Evolutionary conservation across 2,329 filamentous ascomycete species (phyloP), one percentile per base, ranked within the genome.

Genomic region (Ascochyta fabae): DNA sequence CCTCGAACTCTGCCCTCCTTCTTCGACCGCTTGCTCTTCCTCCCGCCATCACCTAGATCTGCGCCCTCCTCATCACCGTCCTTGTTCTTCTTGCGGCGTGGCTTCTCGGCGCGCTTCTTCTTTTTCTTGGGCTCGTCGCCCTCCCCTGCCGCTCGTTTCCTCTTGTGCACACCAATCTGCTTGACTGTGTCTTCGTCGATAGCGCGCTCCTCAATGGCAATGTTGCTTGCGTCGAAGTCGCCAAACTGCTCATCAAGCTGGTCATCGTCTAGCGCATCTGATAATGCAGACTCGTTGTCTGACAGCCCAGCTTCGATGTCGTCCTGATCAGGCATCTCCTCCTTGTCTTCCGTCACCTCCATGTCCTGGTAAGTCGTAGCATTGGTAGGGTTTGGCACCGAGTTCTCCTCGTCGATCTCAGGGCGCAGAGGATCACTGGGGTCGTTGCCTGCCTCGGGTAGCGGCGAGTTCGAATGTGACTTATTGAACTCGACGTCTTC

Each of bases 61-160:
- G 79, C 84, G 52, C 77, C 81, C 38, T 69, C 76, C 35, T 79
- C 75, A 19, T 77, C 77, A 8, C 62, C 76, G 61, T 78, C 78
- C 52, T 81, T 79, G 60, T 79, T 79, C 61, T 81, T 78, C 69
- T 84, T 83, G 45, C 72, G 67, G 63, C 80, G 80, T 19, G 78
- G 79, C 75, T 82, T 84, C 66, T 85, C 83, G 26, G 83, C 75
- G 54, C 80, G 77, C 73, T 84, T 86, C 48, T 90, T 89, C 78
- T 92, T 95, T 76, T 89, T 91, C 44, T 83, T 82, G 27, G 84
- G 85, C 47, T 87, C 80, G 29, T 82, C 81, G 48, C 80, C 80
- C 59, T 83, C 84, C 46, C 83, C 84, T 34, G 82, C 88, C 8
- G 81, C 70, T 53, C 90, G 84, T 79, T 87, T 85, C 60, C 86